A percentile compares a stretch with the other conserved stretches of the same genome.
Conservation (phyloP, 371 early-diverging fungal species). For the Mortierella sp. region DNA sequence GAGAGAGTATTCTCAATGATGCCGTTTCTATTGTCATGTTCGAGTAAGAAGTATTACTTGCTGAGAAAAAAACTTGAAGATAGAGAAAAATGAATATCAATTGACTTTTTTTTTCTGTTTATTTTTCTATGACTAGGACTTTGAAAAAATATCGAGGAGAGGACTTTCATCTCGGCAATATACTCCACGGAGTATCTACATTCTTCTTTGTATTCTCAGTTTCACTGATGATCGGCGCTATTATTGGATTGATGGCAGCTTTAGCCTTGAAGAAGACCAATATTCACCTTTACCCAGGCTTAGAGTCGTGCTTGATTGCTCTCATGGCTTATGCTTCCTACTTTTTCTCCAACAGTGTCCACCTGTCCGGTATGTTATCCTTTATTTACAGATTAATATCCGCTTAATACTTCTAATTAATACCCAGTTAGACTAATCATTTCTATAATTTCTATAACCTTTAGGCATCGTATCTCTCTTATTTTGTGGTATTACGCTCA, state of each 20-base stretch:
- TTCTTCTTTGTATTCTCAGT: slow-evolving; percentile 88
- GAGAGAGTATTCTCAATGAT: slow-evolving; percentile 94
- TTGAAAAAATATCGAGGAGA: slow-evolving; percentile 84
- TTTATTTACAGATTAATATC: not conserved
- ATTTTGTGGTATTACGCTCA: slow-evolving; percentile 92
- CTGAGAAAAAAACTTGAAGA: no score
- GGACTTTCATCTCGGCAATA: slow-evolving; percentile 76
- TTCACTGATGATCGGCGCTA: slow-evolving; percentile 85
- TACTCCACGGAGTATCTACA: slow-evolving; percentile 78
- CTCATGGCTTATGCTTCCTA: slow-evolving; percentile 93
- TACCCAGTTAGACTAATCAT: not conserved
- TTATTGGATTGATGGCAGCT: slow-evolving; percentile 82
- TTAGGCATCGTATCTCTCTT: slow-evolving; percentile 93
- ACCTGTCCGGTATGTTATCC: slow-evolving; percentile 75
- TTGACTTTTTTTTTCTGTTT: not conserved
- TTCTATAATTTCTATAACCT: not conserved
- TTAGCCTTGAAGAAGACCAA: slow-evolving; percentile 85
- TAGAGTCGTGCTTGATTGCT: slow-evolving; percentile 87
- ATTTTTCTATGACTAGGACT: slow-evolving; percentile 62
- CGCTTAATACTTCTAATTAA: not conserved
- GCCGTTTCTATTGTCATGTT: slow-evolving; percentile 96
- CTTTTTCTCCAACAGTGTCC: slow-evolving; percentile 87
- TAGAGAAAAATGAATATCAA: no score
- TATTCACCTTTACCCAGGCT: slow-evolving; percentile 79
- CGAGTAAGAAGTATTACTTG: slow-evolving; percentile 67